A percentile compares a stretch with the other conserved stretches of the same genome.
Conservation (phyloP, 495 filamentous ascomycete species). For the Pyronema domesticum region DNA sequence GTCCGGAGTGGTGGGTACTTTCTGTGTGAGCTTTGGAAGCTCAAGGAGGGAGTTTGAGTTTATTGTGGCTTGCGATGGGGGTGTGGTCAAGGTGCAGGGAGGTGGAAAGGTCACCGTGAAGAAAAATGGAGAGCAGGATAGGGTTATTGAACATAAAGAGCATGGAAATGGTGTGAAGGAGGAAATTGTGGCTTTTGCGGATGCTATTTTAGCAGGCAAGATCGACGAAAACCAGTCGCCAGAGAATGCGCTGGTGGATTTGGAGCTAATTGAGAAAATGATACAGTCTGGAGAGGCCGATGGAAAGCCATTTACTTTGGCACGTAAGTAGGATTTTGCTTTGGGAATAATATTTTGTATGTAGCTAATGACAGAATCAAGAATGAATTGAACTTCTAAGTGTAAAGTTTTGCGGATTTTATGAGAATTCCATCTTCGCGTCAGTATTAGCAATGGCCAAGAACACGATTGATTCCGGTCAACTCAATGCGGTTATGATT, state of each 20-base stretch:
- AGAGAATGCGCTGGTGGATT: constrained; percentile 49
- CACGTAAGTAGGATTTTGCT: too few species aligned
- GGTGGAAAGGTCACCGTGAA: constrained; percentile 27
- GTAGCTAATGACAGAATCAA: too few species aligned
- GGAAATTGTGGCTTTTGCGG: constrained; percentile 51
- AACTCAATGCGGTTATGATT: too few species aligned
- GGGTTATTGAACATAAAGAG: constrained; percentile 33
- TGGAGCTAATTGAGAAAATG: constrained; percentile 35
- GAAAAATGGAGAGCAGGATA: constrained; percentile 27
- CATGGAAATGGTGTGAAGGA: constrained; percentile 42
- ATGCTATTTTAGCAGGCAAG: constrained; percentile 31
- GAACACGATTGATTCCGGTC: too few species aligned
- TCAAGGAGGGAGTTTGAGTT: constrained; percentile 35
- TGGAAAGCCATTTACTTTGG: constrained; percentile 1
- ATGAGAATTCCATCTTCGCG: too few species aligned
- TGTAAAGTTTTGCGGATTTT: too few species aligned
- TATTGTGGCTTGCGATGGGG: constrained; percentile 35
- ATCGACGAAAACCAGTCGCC: constrained; percentile 39
- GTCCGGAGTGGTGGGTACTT: constrained; percentile 43
- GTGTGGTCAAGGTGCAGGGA: constrained; percentile 31
- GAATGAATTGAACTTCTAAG: too few species aligned
- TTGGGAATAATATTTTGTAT: too few species aligned
- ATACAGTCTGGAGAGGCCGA: constrained; percentile 18
- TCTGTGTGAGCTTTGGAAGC: constrained; percentile 49
- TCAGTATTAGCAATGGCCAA: too few species aligned